Base-by-base conservation (phyloP, 2,329 filamentous ascomycete species). In the Ceratocystis variospora region DNA sequence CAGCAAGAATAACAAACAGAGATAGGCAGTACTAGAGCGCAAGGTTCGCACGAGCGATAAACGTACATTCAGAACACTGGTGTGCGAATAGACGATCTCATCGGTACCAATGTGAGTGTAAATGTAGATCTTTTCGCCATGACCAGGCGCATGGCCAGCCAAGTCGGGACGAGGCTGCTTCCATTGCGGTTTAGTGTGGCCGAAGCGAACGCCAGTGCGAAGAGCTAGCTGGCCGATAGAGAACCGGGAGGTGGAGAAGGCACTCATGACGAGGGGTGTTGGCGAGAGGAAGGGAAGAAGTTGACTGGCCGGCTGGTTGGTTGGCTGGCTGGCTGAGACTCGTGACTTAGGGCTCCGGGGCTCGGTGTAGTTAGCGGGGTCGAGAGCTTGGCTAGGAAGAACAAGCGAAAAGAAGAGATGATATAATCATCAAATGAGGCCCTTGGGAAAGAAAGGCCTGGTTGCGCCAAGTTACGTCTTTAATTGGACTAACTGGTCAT, bases 71-170 rank as follows among this genome's bases (percentile, higher is more conserved):
- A 83, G 67, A 3, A 75, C 73, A 19, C 76, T 74, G 25, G 73
- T 73, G 71, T 79, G 79, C 62, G 79, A 81, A 73, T 83, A 84
- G 66, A 84, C 75, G 62, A 82, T 76, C 72, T 82, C 76, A 61
- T 81, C 77, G 17, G 77, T 75, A 65, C 76, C 71, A 65, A 82
- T 74, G 73, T 85, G 78, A 71, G 75, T 74, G 71, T 79, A 83
- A 64, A 84, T 73, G 78, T 78, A 85, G 71, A 85, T 81, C 71
- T 79, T 77, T 76, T 84, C 81, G 71, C 82, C 82, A 68, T 83
- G 81, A 68, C 76, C 76, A 50, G 75, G 71, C 19, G 75, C 72
- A 66, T 69, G 68, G 12, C 69, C 69, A 25, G 71, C 61, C 45
- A 69, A 66, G 57, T 72, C 70, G 45, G 68, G 69, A 65, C 70